phyloP scores from a whole-genome alignment of 139 green algal species.

The Spirogloea muscicola region DNA sequence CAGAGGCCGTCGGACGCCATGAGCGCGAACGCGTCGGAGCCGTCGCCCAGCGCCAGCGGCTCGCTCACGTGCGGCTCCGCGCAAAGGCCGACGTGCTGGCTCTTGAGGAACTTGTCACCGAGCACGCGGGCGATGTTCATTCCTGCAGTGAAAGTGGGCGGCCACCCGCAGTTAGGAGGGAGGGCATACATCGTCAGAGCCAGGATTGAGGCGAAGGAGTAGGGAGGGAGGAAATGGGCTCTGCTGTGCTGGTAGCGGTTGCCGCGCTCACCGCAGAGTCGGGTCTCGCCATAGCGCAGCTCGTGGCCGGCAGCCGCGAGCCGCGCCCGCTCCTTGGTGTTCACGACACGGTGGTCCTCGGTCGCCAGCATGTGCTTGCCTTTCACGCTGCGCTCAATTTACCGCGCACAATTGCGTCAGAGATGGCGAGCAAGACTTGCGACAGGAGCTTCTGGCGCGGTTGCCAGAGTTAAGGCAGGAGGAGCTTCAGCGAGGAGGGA shows the following conservation, averaged over 20 bases:
- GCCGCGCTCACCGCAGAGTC: constrained; percentile 58
- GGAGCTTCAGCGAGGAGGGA: no score
- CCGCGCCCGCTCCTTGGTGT: constrained; percentile 52
- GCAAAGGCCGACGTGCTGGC: constrained; percentile 66
- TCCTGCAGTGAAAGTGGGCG: constrained; percentile 42
- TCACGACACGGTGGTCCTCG: constrained; percentile 63
- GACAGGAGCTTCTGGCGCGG: no score
- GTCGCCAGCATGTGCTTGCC: constrained; percentile 49
- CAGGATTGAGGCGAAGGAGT: no score
- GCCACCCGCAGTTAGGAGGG: no score
- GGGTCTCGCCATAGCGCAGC: constrained; percentile 49
- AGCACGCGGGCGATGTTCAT: constrained; percentile 70
- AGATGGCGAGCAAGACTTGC: no score
- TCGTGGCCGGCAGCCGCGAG: constrained; percentile 54
- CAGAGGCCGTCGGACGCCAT: constrained; percentile 41
- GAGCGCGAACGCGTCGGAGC: background rate
- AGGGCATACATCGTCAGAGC: no score
- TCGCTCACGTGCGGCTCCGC: constrained; percentile 55
- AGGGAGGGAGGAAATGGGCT: no score
- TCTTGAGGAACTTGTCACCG: constrained; percentile 71
- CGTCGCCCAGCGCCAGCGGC: constrained; percentile 43
- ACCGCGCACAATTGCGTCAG: no score
- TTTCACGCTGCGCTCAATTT: constrained; percentile 15
- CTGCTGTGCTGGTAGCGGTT: no score
- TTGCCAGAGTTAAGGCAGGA: no score